These are phyloP conservation scores for Aspergillus quadrilineatus DNA, from an alignment of 2,329 filamentous ascomycete species.

Conservation along the genomic window DNA sequence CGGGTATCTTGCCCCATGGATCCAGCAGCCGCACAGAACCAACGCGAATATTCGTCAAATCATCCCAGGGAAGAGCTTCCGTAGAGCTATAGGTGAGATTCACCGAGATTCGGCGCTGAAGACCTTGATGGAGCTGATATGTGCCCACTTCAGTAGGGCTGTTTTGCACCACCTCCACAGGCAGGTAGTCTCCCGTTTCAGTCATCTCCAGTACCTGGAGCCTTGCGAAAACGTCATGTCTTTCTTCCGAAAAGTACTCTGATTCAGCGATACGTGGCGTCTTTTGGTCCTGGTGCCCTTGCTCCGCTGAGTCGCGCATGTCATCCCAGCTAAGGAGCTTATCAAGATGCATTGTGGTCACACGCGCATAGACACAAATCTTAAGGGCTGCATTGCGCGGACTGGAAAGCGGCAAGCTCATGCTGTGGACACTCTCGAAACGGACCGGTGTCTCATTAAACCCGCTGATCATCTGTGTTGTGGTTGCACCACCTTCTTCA, in stretches of 20 bases:
- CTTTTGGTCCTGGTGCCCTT: conserved; percentile 57
- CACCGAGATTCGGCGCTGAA: conserved; percentile 84
- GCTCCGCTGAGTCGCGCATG: conserved; percentile 73
- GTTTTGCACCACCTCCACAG: conserved; percentile 87
- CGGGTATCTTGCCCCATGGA: conserved; percentile 77
- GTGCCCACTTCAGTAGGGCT: conserved; percentile 82
- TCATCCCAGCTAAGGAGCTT: conserved; percentile 98
- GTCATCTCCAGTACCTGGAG: conserved; percentile 89
- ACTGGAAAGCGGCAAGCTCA: conserved; percentile 83
- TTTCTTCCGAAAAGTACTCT: conserved; percentile 89
- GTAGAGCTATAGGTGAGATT: conserved; percentile 90
- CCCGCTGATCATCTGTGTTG: conserved; percentile 87
- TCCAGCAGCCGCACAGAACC: conserved; percentile 82
- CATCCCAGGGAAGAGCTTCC: conserved; percentile 83
- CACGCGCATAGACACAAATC: conserved; percentile 86
- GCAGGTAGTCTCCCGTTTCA: conserved; percentile 85
- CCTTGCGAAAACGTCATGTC: conserved; percentile 86
- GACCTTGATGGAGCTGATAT: conserved; percentile 91
- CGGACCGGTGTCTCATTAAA: conserved; percentile 91
- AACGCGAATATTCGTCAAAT: conserved; percentile 72
- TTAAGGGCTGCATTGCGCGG: conserved; percentile 73
- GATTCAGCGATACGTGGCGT: conserved; percentile 77
- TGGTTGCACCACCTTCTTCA: conserved; percentile 87
- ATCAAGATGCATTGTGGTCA: conserved; percentile 91
- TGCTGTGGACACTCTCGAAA: conserved; percentile 97